Percentiles rank a stretch among this genome's conserved stretches.
Evolutionary conservation across 2,329 filamentous ascomycete species (phyloP).

Genomic region (Daldinia sp.): DNA sequence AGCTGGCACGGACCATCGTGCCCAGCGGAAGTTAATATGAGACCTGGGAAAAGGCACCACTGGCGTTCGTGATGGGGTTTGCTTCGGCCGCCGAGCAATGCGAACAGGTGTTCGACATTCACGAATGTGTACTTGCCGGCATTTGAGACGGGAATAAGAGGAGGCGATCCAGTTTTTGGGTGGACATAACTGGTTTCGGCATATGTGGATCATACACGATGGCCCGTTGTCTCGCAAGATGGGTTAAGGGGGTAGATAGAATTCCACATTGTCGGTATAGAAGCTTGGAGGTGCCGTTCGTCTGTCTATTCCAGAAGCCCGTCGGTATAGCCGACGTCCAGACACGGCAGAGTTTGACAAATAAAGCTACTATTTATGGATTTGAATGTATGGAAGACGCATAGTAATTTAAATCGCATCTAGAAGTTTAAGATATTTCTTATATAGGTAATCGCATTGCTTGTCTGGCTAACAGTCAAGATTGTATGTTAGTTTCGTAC

Average conservation of each 20-base stretch:
- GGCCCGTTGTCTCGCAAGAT: background rate
- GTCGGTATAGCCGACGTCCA: background rate
- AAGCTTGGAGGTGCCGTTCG: background rate
- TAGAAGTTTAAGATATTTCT: background rate
- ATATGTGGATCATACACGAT: background rate
- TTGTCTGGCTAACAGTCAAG: background rate
- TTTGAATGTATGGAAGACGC: background rate
- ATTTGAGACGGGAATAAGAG: slow-evolving; percentile 21
- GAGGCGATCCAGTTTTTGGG: slow-evolving; percentile 22
- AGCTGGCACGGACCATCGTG: slow-evolving; percentile 1
- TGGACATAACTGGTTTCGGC: slow-evolving; percentile 1
- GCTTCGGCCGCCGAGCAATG: background rate
- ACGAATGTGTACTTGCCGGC: slow-evolving; percentile 13
- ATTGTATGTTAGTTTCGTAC: background rate
- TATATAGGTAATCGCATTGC: background rate
- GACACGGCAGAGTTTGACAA: background rate
- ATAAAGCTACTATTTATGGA: background rate
- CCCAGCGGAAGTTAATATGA: slow-evolving; percentile 12
- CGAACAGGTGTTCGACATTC: slow-evolving; percentile 3
- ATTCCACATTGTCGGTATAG: background rate
- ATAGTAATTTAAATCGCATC: background rate
- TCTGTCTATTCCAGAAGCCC: background rate
- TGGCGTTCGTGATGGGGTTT: slow-evolving; percentile 10
- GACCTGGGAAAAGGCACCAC: slow-evolving; percentile 18
- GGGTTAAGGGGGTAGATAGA: background rate